Percentiles rank a stretch among this genome's conserved stretches.
Evolutionary conservation across 768 basidiomycete genomes (phyloP).

Genomic region (Kwoniella pini): DNA sequence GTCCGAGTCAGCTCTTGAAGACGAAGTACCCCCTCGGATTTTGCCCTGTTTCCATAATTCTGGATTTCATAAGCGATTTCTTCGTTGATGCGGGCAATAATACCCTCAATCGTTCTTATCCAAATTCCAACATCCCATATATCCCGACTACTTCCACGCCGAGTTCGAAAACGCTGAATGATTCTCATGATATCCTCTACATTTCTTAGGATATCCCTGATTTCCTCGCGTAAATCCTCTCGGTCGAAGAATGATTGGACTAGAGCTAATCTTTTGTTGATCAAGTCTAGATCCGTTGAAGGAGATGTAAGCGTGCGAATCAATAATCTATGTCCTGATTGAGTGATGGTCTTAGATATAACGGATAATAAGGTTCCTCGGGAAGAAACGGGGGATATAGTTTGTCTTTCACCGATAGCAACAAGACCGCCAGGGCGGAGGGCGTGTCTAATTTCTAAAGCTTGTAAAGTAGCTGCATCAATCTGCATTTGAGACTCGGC

Average conservation of each 20-base stretch:
- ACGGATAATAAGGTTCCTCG: conserved; percentile 51
- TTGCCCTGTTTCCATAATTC: background rate
- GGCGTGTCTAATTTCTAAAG: conserved; percentile 52
- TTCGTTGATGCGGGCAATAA: conserved; percentile 25
- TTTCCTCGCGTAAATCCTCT: conserved; percentile 40
- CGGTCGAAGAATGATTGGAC: conserved; percentile 47
- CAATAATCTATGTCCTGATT: conserved; percentile 49
- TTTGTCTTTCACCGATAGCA: conserved; percentile 14
- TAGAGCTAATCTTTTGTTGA: conserved; percentile 41
- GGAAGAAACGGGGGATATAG: conserved; percentile 34
- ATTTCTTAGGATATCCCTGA: conserved; percentile 33
- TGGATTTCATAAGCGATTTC: conserved; percentile 21
- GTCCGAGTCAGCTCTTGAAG: conserved; percentile 18
- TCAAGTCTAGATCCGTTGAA: conserved; percentile 32
- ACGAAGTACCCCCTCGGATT: conserved; percentile 11
- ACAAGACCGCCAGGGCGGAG: conserved; percentile 37
- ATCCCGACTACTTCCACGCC: conserved; percentile 42
- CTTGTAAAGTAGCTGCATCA: conserved; percentile 52
- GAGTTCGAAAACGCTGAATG: conserved; percentile 44
- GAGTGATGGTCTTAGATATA: conserved; percentile 44
- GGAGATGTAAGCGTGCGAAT: conserved; percentile 49
- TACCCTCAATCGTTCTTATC: conserved; percentile 32
- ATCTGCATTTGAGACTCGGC: conserved; percentile 45
- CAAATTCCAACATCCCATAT: conserved; percentile 44
- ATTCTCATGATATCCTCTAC: conserved; percentile 48